phyloP scores from a whole-genome alignment of 2,329 filamentous ascomycete species.

The Calonectria leucothoes region DNA sequence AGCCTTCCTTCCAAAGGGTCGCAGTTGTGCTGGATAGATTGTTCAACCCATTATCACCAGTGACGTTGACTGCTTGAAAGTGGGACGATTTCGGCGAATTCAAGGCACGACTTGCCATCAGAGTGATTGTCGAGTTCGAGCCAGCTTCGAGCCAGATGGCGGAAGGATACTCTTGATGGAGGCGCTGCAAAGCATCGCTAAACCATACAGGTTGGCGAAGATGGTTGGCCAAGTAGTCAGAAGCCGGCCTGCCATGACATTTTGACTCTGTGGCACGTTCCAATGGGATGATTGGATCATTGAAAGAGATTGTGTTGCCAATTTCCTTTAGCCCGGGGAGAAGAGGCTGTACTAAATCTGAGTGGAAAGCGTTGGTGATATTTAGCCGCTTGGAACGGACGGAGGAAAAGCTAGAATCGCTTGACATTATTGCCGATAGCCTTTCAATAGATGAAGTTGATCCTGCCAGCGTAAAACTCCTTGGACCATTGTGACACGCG shows the following conservation, averaged over 20 bases:
- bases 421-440: not conserved
- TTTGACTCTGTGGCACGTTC: too few species aligned
- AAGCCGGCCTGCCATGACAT: too few species aligned
- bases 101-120: conserved; percentile 4
- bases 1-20: too few species aligned
- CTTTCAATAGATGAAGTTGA: not conserved
- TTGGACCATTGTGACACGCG: conserved; percentile 17
- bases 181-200: conserved; percentile 52
- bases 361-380: conserved; percentile 62
- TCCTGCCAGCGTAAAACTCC: conserved; percentile 17
- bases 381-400: conserved; percentile 52
- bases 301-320: too few species aligned
- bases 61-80: too few species aligned
- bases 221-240: too few species aligned
- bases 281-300: too few species aligned
- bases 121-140: conserved; percentile 12
- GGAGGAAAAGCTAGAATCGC: conserved; percentile 9
- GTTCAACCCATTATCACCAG: too few species aligned
- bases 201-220: conserved; percentile 56
- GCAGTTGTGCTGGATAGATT: too few species aligned
- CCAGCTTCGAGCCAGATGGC: conserved; percentile 19
- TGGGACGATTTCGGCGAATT: too few species aligned
- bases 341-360: conserved; percentile 51
- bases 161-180: conserved; percentile 38
- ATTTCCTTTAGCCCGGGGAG: not conserved